phyloP scores from a whole-genome alignment of 208 protist species.

The Phytomonas francai region DNA sequence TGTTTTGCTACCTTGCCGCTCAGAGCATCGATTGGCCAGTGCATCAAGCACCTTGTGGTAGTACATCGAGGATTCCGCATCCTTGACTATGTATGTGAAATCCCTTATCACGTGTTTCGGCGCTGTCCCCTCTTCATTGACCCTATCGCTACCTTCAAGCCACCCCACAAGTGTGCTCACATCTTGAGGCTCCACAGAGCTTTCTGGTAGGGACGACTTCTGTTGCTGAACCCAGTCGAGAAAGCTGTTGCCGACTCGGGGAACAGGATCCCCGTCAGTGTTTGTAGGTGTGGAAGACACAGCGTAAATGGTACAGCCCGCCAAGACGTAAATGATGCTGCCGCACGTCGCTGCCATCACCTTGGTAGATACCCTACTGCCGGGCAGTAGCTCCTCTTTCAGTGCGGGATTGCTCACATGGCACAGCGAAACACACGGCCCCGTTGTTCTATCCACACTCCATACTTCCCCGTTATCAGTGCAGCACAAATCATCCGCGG shows the following conservation, averaged over 20 bases:
- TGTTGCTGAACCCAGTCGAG: conserved; percentile 3
- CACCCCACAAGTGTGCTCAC: conserved; percentile 2
- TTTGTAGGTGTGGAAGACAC: conserved; percentile 6
- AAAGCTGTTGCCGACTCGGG: background rate
- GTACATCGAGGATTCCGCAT: conserved; percentile 5
- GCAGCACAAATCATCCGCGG: conserved; percentile 18
- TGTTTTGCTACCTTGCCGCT: background rate
- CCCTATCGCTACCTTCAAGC: background rate
- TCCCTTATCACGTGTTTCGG: background rate
- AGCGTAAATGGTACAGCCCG: conserved; percentile 23
- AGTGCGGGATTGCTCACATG: conserved; percentile 12
- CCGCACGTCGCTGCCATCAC: conserved; percentile 13
- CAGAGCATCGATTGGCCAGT: background rate
- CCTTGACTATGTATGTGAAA: conserved; percentile 11
- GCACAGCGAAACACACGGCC: conserved; percentile 18
- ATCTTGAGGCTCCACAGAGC: conserved; percentile 3
- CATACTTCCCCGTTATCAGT: conserved; percentile 21
- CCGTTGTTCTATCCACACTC: conserved; percentile 26
- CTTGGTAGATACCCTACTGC: conserved; percentile 18
- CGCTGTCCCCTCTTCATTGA: background rate
- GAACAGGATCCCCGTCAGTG: background rate
- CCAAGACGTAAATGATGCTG: conserved; percentile 19
- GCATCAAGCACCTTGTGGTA: conserved; percentile 14
- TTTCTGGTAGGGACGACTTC: background rate
- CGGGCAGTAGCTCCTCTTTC: conserved; percentile 17